phyloP scores from a whole-genome alignment of 768 basidiomycete species.

The Omphalotus guepiniiformis region DNA sequence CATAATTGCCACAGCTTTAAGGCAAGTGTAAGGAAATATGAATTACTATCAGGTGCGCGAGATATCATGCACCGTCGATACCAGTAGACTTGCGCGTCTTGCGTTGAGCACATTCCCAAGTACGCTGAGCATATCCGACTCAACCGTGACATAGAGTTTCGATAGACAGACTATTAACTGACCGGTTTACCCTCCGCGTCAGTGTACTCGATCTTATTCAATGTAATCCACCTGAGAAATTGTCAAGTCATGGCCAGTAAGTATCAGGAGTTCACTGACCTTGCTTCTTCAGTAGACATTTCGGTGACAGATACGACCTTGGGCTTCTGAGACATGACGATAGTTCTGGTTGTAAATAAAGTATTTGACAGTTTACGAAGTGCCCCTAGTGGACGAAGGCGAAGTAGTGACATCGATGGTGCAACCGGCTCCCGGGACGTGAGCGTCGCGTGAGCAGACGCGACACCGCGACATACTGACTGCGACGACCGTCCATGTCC shows the following conservation, averaged over 20 bases:
- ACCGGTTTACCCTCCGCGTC: conserved; percentile 80
- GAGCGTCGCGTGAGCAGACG: no score
- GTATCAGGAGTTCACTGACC: conserved; percentile 31
- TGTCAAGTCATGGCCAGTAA: background rate
- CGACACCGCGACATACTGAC: background rate
- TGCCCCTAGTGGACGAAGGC: background rate
- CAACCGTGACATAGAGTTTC: background rate
- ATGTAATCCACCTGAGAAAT: conserved; percentile 67
- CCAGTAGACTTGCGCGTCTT: conserved; percentile 73
- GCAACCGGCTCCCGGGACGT: background rate
- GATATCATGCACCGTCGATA: conserved; percentile 61
- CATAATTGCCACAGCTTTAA: conserved; percentile 77
- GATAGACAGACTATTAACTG: conserved; percentile 11
- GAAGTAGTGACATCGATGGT: background rate
- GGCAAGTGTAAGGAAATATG: background rate
- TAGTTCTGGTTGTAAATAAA: background rate
- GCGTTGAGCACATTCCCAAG: conserved; percentile 90
- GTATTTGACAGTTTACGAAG: background rate
- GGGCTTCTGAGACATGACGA: conserved; percentile 26
- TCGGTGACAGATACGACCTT: conserved; percentile 50
- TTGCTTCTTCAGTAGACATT: conserved; percentile 53
- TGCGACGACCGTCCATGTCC: background rate
- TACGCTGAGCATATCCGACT: no score
- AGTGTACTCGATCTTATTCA: conserved; percentile 77
- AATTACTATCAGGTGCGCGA: background rate